A percentile compares a stretch with the other conserved stretches of the same genome.
phyloP scores from a whole-genome alignment of 305 asterid genomes.

The Solanum hybrid region DNA sequence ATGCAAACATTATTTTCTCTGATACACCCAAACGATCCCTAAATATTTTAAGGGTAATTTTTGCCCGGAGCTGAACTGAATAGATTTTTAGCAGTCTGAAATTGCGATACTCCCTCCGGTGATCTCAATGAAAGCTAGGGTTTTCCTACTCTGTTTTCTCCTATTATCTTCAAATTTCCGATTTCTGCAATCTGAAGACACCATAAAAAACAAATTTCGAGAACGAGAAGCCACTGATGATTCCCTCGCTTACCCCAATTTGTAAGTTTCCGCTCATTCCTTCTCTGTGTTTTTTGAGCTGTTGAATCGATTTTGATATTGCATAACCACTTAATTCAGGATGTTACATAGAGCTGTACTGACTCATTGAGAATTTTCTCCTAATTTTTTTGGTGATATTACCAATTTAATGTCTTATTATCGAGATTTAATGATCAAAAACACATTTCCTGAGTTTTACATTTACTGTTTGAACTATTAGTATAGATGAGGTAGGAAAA shows the following conservation, averaged over 20 bases:
- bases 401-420: not conserved
- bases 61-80: not conserved
- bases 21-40: too few species aligned
- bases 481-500: not conserved
- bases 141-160: slow-evolving; percentile 37
- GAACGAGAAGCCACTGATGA: slow-evolving; percentile 94
- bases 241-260: slow-evolving; percentile 73
- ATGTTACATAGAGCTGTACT: not conserved
- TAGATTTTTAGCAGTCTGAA: not conserved
- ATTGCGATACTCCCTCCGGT: not conserved
- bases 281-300: not conserved
- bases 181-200: slow-evolving; percentile 55
- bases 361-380: not conserved
- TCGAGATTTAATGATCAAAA: not conserved
- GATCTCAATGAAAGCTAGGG: slow-evolving; percentile 59
- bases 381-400: not conserved
- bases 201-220: slow-evolving; percentile 56
- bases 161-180: slow-evolving; percentile 43
- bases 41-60: not conserved
- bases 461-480: not conserved
- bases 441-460: not conserved
- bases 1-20: too few species aligned
- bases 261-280: slow-evolving; percentile 31
- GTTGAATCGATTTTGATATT: not conserved
- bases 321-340: not conserved